Evolutionary conservation across 352 stramenopile species (phyloP).

Genomic region (Globisporangium yorkense): DNA sequence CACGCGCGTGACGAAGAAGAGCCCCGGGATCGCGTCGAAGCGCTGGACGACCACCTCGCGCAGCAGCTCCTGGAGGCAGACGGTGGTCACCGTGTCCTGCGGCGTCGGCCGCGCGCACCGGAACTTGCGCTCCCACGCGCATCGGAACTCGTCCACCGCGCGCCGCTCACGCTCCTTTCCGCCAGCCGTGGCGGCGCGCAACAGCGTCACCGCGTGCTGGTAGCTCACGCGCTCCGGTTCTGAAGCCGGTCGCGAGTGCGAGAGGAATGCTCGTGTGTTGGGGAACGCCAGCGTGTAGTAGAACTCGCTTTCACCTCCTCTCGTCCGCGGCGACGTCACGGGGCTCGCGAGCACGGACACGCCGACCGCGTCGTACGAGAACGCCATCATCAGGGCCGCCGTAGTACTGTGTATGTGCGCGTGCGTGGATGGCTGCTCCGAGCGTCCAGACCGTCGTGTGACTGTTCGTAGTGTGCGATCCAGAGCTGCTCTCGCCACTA

Average conservation of each 20-base stretch:
- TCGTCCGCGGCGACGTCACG: conserved; percentile 32
- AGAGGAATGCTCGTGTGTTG: conserved; percentile 18
- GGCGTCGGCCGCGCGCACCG: conserved; percentile 34
- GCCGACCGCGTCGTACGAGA: conserved; percentile 36
- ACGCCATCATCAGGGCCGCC: conserved; percentile 11
- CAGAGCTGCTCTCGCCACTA: not conserved
- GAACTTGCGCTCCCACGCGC: conserved; percentile 63
- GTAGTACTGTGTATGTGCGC: too few relatives aligned
- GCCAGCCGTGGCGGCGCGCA: conserved; percentile 46
- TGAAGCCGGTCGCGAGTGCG: not conserved
- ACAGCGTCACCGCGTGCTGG: conserved; percentile 32
- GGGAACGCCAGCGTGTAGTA: conserved; percentile 76
- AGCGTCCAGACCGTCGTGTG: too few relatives aligned
- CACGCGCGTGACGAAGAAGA: conserved; percentile 28
- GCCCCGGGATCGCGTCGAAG: conserved; percentile 40
- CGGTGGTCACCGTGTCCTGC: conserved; percentile 42
- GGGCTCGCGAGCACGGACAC: conserved; percentile 33
- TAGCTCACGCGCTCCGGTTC: conserved; percentile 36
- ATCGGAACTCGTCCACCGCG: conserved; percentile 41
- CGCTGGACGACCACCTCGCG: conserved; percentile 61
- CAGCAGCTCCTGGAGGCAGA: conserved; percentile 60
- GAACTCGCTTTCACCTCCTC: conserved; percentile 28
- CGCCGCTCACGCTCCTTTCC: conserved; percentile 31
- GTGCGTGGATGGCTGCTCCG: too few relatives aligned
- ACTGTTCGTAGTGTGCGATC: too few relatives aligned